Evolutionary conservation across 83 land plant genomes (phyloP).

Genomic region (Thuja plicata): DNA sequence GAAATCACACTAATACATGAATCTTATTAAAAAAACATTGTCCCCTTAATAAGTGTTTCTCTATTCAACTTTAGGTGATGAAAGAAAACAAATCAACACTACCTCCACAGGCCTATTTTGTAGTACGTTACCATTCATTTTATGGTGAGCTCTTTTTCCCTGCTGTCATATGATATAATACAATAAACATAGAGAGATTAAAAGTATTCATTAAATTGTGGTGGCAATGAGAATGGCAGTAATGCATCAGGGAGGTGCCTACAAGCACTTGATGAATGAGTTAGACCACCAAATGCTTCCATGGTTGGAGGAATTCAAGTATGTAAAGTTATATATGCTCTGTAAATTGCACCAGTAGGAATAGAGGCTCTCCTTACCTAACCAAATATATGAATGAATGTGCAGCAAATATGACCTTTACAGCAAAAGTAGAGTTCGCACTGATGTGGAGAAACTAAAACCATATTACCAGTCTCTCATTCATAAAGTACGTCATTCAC

Average conservation of each 20-base stretch:
- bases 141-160: slow-evolving; percentile 38
- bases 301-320: slow-evolving; percentile 49
- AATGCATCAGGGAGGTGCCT: slow-evolving; percentile 59
- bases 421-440: slow-evolving; percentile 75
- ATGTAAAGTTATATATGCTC: too few relatives aligned
- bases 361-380: too few relatives aligned
- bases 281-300: slow-evolving; percentile 61
- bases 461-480: slow-evolving; percentile 76
- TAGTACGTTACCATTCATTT: slow-evolving; percentile 85
- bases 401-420: slow-evolving; percentile 52
- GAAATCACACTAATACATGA: too few relatives aligned
- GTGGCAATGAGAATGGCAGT: slow-evolving; percentile 31
- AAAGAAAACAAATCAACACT: slow-evolving; percentile 71
- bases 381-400: too few relatives aligned
- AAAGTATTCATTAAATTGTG: too few relatives aligned
- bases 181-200: neutral
- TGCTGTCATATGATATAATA: neutral
- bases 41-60: too few relatives aligned
- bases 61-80: slow-evolving; percentile 46
- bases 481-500: slow-evolving; percentile 39
- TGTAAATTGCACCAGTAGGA: too few relatives aligned
- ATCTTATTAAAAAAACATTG: too few relatives aligned
- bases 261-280: slow-evolving; percentile 59
- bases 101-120: slow-evolving; percentile 78
- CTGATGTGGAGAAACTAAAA: slow-evolving; percentile 71